Base-by-base conservation (phyloP, 2,329 filamentous ascomycete species). In the Pestalotiopsis fici region DNA sequence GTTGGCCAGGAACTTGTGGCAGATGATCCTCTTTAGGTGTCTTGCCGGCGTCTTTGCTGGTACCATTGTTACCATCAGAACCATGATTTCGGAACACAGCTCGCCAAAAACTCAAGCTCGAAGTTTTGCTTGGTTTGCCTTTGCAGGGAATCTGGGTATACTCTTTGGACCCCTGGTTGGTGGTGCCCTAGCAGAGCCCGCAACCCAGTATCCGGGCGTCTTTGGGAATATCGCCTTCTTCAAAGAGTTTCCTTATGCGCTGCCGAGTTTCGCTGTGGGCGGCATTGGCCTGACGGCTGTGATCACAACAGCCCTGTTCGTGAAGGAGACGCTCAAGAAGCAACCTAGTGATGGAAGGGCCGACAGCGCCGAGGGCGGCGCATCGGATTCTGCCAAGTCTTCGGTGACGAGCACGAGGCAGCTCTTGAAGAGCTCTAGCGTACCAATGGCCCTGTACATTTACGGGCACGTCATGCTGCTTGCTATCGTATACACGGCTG, bases 111-210 rank as follows among this genome's bases (percentile, higher is more conserved):
- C 90, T 0, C 92, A 95, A 78, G 92, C 93, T 0, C 81, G 85
- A 31, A 89, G 90, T 0, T 96, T 95, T 74, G 90, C 90, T 74
- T 92, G 89, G 83, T 95, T 95, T 75, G 91, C 92, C 11, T 93
- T 95, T 74, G 83, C 87, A 0, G 88, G 89, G 4, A 95, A 95
- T 71, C 25, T 95, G 9, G 93, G 93, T 3, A 89, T 95, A 57
- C 89, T 93, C 67, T 35, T 93, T 2, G 93, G 93, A 0, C 91
- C 92, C 2, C 73, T 93, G 9, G 74, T 94, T 23, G 92, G 92
- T 55, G 93, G 92, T 64, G 83, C 82, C 0, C 83, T 96, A 1
- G 90, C 91, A 12, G 86, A 92, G 39, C 93, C 93, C 1, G 89
- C 86, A 0, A 73, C 80, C 4, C 88, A 91, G 75, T 94, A 91